Evolutionary conservation across 2,329 filamentous ascomycete genomes (phyloP).

Genomic region (Zymoseptoria tritici): DNA sequence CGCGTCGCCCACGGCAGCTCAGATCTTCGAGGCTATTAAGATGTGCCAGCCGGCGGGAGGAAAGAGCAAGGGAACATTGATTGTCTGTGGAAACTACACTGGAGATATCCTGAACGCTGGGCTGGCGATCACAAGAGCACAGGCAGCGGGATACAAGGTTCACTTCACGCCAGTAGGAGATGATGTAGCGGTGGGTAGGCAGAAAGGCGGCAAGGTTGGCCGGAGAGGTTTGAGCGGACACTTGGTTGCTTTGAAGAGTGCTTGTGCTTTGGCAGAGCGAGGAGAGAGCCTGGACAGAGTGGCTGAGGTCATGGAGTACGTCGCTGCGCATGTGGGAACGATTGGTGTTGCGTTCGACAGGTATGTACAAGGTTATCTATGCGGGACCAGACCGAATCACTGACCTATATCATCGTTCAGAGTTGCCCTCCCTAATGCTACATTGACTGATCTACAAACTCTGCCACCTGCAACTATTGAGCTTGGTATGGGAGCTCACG

Average conservation of each 20-base stretch:
- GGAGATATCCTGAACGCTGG: constrained; percentile 58
- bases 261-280: constrained; percentile 44
- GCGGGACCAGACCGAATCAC: not conserved
- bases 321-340: constrained; percentile 30
- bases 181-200: constrained; percentile 56
- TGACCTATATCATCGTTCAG: constrained; percentile 13
- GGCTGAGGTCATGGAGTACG: constrained; percentile 32
- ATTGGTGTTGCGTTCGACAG: constrained; percentile 31
- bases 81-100: constrained; percentile 60
- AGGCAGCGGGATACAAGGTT: constrained; percentile 47
- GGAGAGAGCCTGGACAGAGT: constrained; percentile 29
- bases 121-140: constrained; percentile 52
- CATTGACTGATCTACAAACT: constrained; percentile 53
- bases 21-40: constrained; percentile 54
- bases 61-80: constrained; percentile 43
- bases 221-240: constrained; percentile 56
- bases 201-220: constrained; percentile 50
- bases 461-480: constrained; percentile 49
- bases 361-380: constrained; percentile 10
- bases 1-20: constrained; percentile 55
- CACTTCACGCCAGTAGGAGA: constrained; percentile 56
- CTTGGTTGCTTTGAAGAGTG: constrained; percentile 54
- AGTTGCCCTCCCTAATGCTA: constrained; percentile 39
- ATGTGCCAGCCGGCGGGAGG: constrained; percentile 44
- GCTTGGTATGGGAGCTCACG: constrained; percentile 61